Conservation (phyloP, 257 asterid species). For the Solanum acaule region DNA sequence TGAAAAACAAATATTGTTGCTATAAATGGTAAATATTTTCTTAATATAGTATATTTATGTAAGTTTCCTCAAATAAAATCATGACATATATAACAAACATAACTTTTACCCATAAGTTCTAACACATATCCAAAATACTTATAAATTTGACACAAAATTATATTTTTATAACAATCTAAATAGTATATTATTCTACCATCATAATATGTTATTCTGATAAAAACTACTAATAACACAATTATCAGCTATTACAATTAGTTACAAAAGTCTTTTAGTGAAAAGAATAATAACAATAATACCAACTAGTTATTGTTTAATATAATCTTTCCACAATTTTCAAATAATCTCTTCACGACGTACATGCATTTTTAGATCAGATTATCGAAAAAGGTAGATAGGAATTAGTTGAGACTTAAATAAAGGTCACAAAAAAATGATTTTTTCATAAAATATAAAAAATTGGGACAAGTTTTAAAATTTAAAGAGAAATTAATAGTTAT, state of each 20-base stretch:
- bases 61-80: no score
- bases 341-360: not conserved
- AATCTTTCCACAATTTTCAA: not conserved
- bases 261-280: not conserved
- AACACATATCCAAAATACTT: no score
- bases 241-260: not conserved
- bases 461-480: not conserved
- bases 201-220: not conserved
- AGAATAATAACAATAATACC: no score
- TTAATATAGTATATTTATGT: no score
- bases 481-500: not conserved
- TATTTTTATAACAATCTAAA: no score
- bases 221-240: not conserved
- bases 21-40: no score
- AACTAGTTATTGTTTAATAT: no score
- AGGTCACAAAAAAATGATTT: not conserved
- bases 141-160: no score
- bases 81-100: not conserved
- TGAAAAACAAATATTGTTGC: rapidly evolving
- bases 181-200: no score
- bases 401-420: not conserved
- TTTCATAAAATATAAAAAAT: no score
- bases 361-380: not conserved
- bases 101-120: no score
- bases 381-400: not conserved